A percentile compares a stretch with the other conserved stretches of the same genome.
Evolutionary conservation across 345 rosid genomes (phyloP).

Genomic region (Cochlearia excelsa): DNA sequence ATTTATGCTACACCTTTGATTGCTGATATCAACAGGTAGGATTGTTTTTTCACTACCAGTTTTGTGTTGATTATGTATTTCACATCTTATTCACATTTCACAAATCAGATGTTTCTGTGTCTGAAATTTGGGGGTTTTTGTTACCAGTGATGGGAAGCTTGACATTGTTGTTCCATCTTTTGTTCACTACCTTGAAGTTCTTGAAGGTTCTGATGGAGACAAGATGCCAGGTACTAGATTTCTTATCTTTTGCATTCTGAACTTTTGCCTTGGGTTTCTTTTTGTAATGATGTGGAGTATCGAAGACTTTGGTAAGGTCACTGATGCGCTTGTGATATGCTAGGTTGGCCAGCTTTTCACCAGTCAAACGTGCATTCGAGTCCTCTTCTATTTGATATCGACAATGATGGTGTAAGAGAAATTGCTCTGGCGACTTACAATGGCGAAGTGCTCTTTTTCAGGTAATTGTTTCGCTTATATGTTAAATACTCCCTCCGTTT

Average conservation of each 20-base stretch:
- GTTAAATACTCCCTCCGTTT: not conserved
- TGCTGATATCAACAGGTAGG: conserved; percentile 90
- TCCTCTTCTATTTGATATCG: conserved; percentile 91
- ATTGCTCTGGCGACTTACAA: conserved; percentile 94
- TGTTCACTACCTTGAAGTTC: conserved; percentile 96
- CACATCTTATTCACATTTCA: not conserved
- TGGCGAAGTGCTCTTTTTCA: conserved; percentile 91
- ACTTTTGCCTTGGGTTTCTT: not conserved
- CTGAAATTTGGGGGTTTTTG: not conserved
- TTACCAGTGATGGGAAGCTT: conserved; percentile 90
- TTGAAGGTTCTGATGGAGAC: conserved; percentile 98
- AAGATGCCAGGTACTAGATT: conserved; percentile 79
- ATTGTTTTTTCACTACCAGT: no score
- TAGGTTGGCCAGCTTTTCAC: conserved; percentile 99
- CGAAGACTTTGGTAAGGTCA: conserved; percentile 1
- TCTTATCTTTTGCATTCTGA: conserved; percentile 7
- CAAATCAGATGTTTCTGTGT: not conserved
- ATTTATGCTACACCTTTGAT: conserved; percentile 88
- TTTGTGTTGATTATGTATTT: not conserved
- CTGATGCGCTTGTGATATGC: conserved; percentile 26
- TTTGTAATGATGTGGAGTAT: not conserved
- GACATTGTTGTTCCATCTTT: conserved; percentile 95
- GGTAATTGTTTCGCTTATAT: conserved; percentile 44
- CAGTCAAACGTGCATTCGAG: conserved; percentile 97
- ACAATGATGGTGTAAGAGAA: conserved; percentile 95